These are phyloP conservation scores for Cordyceps javanica DNA, from an alignment of 2,329 filamentous ascomycete species.

Conservation along the genomic window DNA sequence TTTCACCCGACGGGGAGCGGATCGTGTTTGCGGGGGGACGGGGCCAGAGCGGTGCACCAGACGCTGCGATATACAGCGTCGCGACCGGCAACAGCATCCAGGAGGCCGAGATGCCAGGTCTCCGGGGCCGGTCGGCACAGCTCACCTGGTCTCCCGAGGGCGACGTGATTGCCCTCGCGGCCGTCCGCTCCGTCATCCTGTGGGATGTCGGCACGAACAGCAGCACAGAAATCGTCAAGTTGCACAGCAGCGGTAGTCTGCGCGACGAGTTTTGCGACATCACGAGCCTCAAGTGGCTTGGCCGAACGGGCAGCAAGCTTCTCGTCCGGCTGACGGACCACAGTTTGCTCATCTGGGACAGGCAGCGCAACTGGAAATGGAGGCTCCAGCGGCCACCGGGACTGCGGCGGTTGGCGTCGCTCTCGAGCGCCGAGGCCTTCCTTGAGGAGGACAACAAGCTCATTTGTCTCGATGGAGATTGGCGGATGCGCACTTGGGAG, in stretches of 20 bases:
- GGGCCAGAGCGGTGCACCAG: neutral
- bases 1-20: slow-evolving; percentile 6
- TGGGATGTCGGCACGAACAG: neutral
- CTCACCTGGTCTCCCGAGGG: slow-evolving; percentile 4
- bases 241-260: neutral
- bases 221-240: neutral
- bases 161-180: neutral
- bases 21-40: slow-evolving; percentile 4
- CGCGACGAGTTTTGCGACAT: slow-evolving; percentile 1
- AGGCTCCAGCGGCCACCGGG: neutral
- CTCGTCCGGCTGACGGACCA: slow-evolving; percentile 5
- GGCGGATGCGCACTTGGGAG: slow-evolving; percentile 2
- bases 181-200: slow-evolving; percentile 1
- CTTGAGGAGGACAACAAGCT: slow-evolving; percentile 1
- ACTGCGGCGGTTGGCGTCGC: neutral
- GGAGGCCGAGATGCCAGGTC: neutral
- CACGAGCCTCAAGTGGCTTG: slow-evolving; percentile 3
- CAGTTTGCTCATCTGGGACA: neutral
- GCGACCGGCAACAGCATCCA: neutral
- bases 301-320: neutral
- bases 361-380: neutral
- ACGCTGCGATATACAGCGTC: slow-evolving; percentile 1
- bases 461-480: slow-evolving; percentile 4
- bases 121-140: neutral
- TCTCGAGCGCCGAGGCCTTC: neutral